Conservation (phyloP, 1,139 yeast species). For the Geotrichum klebahnii region DNA sequence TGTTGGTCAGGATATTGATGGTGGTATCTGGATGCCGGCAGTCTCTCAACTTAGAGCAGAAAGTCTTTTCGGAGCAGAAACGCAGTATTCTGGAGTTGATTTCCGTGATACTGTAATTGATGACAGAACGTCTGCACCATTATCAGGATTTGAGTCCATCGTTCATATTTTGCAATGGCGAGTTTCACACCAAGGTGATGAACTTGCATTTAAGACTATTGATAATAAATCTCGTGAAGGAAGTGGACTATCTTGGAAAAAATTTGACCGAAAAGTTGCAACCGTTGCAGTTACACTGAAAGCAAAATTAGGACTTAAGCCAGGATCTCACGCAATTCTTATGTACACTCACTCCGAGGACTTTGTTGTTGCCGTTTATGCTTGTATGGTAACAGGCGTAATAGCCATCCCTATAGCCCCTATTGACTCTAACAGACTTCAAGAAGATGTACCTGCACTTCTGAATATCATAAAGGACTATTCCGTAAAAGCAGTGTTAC, state of each 20-base stretch:
- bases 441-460: slow-evolving; percentile 73
- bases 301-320: slow-evolving; percentile 47
- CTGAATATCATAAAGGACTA: slow-evolving; percentile 64
- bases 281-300: slow-evolving; percentile 61
- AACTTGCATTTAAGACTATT: slow-evolving; percentile 71
- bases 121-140: slow-evolving; percentile 66
- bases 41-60: slow-evolving; percentile 57
- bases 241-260: slow-evolving; percentile 74
- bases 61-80: slow-evolving; percentile 47
- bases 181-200: slow-evolving; percentile 69
- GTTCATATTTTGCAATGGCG: slow-evolving; percentile 76
- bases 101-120: slow-evolving; percentile 70
- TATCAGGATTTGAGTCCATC: slow-evolving; percentile 69
- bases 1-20: slow-evolving; percentile 71
- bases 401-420: slow-evolving; percentile 79
- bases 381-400: slow-evolving; percentile 79
- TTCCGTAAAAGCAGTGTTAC: slow-evolving; percentile 65
- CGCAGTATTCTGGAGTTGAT: slow-evolving; percentile 77
- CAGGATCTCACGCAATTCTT: slow-evolving; percentile 71
- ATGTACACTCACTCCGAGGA: slow-evolving; percentile 90
- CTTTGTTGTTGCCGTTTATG: slow-evolving; percentile 74
- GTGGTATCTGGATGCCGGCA: slow-evolving; percentile 82
- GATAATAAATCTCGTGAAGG: slow-evolving; percentile 44
- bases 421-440: slow-evolving; percentile 61
- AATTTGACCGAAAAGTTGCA: slow-evolving; percentile 71